Evolutionary conservation across 257 asterid species (phyloP), one percentile per base, ranked within the genome.

Genomic region (Gardenia jasminoides): DNA sequence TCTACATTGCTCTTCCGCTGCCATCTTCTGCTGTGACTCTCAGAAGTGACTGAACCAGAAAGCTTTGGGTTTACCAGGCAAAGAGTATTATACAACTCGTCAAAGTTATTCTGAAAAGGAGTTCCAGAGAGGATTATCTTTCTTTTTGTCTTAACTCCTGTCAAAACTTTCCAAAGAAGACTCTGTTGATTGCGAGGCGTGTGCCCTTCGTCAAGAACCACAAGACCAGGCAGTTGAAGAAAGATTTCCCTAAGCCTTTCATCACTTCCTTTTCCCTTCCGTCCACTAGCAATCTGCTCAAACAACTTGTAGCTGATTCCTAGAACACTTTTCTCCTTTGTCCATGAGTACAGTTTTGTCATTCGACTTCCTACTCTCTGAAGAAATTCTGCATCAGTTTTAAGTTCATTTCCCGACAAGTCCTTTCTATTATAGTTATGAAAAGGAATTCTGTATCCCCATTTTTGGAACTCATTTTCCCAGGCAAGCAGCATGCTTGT

Each of bases 201-300:
- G 79, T 94, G 99, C 52, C 97, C 98, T 83, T 93, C 98, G 26
- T 94, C 99, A 48, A 92, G 84, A 39, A 93, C 89, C 24, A 94
- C 28, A 17, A 94, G 76, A 39, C 87, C 92, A 0, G 99, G 94
- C n/a, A 67, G 36, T 70, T 90, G 88, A 10, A 94, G 84, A 31
- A 94, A 93, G 16, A 86, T 77, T 74, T 83, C 85, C 79, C 84
- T 86, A 50, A 87, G 78, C 44, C 72, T 73, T 1, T 77, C 78
- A 19, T 69, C 74, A 33, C 70, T 47, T 13, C 71, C 62, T 47
- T 85, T 74, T 17, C 70, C 69, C 46, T 41, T 64, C 58, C 76
- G 72, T 17, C 76, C 84, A 39, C 91, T 89, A 0, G 88, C 88
- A 24, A 94, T 88, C 31, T 78, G 78, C 79, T 84, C 92, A 44